Evolutionary conservation across 179 eudicot species (phyloP).

Genomic region (Sideroxylon spinosum): DNA sequence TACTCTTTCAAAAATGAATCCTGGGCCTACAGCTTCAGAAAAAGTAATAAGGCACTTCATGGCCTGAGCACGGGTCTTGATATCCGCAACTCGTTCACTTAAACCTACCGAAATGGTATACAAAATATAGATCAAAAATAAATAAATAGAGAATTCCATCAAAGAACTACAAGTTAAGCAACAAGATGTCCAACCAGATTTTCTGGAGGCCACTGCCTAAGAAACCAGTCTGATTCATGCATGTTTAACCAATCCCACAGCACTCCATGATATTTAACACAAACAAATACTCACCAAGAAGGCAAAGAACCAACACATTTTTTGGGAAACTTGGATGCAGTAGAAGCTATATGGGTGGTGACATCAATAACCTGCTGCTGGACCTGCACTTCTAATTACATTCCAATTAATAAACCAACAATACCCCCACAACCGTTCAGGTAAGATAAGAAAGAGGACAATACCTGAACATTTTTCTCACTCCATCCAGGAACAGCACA

Average conservation of each 20-base stretch:
- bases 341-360: constrained; percentile 67
- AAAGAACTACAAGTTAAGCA: neutral
- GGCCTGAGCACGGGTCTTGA: constrained; percentile 87
- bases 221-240: neutral
- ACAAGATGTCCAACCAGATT: neutral
- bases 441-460: neutral
- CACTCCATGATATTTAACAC: neutral
- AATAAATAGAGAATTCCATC: neutral
- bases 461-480: constrained; percentile 98
- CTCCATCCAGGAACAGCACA: constrained; percentile 98
- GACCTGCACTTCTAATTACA: constrained; percentile 53
- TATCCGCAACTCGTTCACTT: constrained; percentile 96
- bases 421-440: neutral
- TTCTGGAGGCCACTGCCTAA: neutral
- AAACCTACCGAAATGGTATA: constrained; percentile 47
- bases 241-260: neutral
- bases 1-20: constrained; percentile 92
- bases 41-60: constrained; percentile 91
- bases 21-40: constrained; percentile 91
- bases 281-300: constrained; percentile 51
- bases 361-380: constrained; percentile 97
- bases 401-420: neutral
- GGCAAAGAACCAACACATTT: constrained; percentile 97
- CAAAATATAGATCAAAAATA: neutral
- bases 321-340: constrained; percentile 80